A percentile compares a stretch with the other conserved stretches of the same genome.
These are phyloP conservation scores for Pleurotus pulmonarius DNA, from an alignment of 768 basidiomycete species.

Conservation along the genomic window DNA sequence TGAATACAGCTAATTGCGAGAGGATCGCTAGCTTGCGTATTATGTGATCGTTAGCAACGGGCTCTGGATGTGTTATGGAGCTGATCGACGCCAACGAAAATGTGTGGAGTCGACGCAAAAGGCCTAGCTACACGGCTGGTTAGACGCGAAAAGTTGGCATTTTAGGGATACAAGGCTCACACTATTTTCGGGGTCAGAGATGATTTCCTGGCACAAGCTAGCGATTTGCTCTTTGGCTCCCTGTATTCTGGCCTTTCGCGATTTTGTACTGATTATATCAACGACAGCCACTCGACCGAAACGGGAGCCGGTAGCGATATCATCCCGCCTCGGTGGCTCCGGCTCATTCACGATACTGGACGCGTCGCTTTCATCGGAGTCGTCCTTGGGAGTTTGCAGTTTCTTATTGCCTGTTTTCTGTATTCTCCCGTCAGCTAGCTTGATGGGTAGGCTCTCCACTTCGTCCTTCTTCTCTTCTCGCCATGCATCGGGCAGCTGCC, in stretches of 20 bases:
- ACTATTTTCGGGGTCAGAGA: constrained; percentile 92
- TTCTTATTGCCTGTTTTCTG: constrained; percentile 47
- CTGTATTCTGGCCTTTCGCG: constrained; percentile 63
- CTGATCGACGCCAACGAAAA: constrained; percentile 81
- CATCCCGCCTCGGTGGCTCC: constrained; percentile 44
- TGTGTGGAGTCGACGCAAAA: constrained; percentile 83
- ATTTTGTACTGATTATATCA: constrained; percentile 64
- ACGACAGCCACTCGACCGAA: constrained; percentile 83
- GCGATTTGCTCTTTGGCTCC: constrained; percentile 94
- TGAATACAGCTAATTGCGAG: constrained; percentile 91
- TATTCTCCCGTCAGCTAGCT: constrained; percentile 77
- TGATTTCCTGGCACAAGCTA: constrained; percentile 86
- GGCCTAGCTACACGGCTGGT: constrained; percentile 58
- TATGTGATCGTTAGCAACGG: constrained; percentile 72
- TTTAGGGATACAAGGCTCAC: constrained; percentile 41
- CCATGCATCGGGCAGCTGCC: constrained; percentile 44
- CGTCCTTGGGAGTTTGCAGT: constrained; percentile 20
- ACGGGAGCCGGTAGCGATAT: constrained; percentile 78
- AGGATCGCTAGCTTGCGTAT: constrained; percentile 88
- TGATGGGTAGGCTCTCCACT: constrained; percentile 76
- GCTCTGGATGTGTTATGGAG: constrained; percentile 62
- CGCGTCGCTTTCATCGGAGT: constrained; percentile 23
- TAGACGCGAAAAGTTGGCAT: background rate
- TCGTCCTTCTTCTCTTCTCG: constrained; percentile 44
- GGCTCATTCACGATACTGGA: constrained; percentile 22